phyloP scores from a whole-genome alignment of 2,329 filamentous ascomycete genomes.

The Colletotrichum lentis region DNA sequence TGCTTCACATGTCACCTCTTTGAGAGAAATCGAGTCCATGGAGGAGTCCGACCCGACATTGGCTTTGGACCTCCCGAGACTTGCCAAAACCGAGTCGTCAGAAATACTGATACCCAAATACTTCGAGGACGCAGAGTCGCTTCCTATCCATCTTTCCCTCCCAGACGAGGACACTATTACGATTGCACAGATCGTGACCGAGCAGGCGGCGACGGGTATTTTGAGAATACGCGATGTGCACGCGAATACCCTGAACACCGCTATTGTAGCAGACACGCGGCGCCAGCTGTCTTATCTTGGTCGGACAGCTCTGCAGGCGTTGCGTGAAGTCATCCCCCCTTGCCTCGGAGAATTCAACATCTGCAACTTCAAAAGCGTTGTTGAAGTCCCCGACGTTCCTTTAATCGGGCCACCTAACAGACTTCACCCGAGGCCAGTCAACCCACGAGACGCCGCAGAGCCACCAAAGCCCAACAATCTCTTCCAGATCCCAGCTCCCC shows the following conservation, averaged over 20 bases:
- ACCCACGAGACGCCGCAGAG: constrained; percentile 55
- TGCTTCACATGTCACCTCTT: constrained; percentile 60
- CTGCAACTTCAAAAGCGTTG: constrained; percentile 35
- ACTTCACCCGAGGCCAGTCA: constrained; percentile 58
- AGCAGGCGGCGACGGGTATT: constrained; percentile 68
- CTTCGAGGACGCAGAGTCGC: constrained; percentile 67
- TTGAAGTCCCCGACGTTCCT: constrained; percentile 45
- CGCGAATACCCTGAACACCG: constrained; percentile 31
- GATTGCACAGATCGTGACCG: constrained; percentile 74
- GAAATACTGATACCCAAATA: constrained; percentile 63
- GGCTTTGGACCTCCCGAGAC: constrained; percentile 58
- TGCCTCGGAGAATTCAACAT: constrained; percentile 50
- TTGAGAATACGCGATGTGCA: constrained; percentile 34
- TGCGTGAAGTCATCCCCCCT: constrained; percentile 55
- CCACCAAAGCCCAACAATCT: constrained; percentile 60
- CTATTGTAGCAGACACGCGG: constrained; percentile 47
- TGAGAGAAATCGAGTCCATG: constrained; percentile 57
- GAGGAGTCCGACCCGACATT: constrained; percentile 59
- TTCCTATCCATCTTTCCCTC: constrained; percentile 54
- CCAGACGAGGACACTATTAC: constrained; percentile 70
- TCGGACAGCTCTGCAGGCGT: constrained; percentile 59
- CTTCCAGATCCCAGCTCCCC: constrained; percentile 72
- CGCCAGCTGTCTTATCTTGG: constrained; percentile 54
- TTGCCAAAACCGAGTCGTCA: constrained; percentile 57
- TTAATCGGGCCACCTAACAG: constrained; percentile 61